Conservation (phyloP, 257 asterid species). For the Solanum lignicaule region DNA sequence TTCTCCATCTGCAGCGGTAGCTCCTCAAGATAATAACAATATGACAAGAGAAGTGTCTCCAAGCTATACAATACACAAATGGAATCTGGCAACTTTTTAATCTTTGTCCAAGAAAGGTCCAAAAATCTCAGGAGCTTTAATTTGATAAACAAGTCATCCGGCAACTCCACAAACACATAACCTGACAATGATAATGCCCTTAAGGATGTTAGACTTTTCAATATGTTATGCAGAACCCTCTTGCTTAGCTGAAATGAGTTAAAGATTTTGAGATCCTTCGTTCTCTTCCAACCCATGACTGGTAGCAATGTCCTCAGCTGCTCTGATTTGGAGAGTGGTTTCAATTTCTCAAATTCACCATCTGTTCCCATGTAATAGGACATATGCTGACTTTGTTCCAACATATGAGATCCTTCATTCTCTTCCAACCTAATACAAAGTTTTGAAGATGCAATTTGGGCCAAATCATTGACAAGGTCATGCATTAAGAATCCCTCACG, state of each 20-base stretch:
- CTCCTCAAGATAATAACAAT: not conserved
- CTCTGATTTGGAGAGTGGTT: not conserved
- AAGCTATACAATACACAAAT: not conserved
- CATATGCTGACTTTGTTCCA: not conserved
- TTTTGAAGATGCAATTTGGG: not conserved
- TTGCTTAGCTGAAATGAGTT: not conserved
- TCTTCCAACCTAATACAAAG: not conserved
- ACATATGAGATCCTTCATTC: not conserved
- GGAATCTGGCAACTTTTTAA: not conserved
- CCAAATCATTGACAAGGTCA: conserved; percentile 1
- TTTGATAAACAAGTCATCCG: not conserved
- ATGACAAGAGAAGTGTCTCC: not conserved
- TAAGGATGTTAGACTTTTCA: not conserved
- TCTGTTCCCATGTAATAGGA: not conserved
- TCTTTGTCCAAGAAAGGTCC: not conserved
- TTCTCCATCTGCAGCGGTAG: not conserved
- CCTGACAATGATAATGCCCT: not conserved
- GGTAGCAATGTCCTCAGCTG: not conserved
- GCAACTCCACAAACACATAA: not conserved
- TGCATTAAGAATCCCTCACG: not conserved
- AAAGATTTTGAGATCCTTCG: too few relatives aligned
- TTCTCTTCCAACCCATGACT: not conserved
- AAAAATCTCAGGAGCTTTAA: not conserved
- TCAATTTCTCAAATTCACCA: not conserved
- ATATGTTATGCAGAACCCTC: not conserved